Evolutionary conservation across 1,284 basidiomycete genomes (phyloP).

Genomic region (Cryptococcus sp.): DNA sequence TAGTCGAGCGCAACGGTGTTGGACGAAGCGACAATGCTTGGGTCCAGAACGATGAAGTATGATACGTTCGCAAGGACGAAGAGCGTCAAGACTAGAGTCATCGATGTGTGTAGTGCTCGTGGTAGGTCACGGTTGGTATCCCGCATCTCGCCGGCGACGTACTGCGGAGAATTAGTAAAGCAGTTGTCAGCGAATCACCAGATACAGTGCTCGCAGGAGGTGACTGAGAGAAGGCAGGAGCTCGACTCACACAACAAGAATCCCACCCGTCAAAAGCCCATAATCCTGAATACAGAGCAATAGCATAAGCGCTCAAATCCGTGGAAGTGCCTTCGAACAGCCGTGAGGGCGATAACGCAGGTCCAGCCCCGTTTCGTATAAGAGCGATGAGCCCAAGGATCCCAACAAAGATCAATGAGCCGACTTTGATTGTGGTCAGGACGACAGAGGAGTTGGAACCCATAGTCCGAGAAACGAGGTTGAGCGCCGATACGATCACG

Average conservation of each 20-base stretch:
- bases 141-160: constrained; percentile 88
- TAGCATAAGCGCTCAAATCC: constrained; percentile 80
- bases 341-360: constrained; percentile 47
- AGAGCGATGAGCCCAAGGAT: constrained; percentile 53
- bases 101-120: constrained; percentile 82
- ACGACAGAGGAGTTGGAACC: constrained; percentile 81
- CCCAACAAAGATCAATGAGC: constrained; percentile 54
- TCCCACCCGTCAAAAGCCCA: constrained; percentile 95
- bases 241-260: constrained; percentile 47
- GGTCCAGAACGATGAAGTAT: constrained; percentile 92
- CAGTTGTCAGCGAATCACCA: no score
- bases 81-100: constrained; percentile 65
- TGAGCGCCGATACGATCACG: constrained; percentile 69
- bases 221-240: no score
- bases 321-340: constrained; percentile 74
- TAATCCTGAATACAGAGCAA: constrained; percentile 91
- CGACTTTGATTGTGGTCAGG: constrained; percentile 77
- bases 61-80: constrained; percentile 83
- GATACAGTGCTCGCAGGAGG: no score
- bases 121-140: constrained; percentile 84
- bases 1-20: constrained; percentile 97
- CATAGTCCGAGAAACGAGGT: constrained; percentile 73
- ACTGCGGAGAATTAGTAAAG: constrained; percentile 54
- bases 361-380: constrained; percentile 43
- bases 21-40: constrained; percentile 58